Base-by-base conservation (phyloP, 2,329 filamentous ascomycete genomes). In the Diaporthe vaccinii region DNA sequence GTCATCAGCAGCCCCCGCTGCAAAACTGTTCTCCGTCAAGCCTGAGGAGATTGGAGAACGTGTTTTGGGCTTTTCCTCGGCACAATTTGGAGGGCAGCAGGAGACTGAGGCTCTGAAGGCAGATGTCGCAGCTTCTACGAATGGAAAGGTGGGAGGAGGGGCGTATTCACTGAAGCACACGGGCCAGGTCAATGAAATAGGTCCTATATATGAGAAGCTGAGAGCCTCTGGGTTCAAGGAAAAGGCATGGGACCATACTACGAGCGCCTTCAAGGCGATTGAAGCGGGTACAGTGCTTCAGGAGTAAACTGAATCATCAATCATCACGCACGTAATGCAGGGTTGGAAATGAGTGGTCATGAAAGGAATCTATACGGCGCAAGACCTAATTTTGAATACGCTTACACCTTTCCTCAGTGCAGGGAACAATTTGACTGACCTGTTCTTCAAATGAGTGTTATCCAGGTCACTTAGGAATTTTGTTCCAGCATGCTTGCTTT, bases 11-110 rank as follows among this genome's bases (percentile, higher is more conserved):
- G 59, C 59, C 6, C 59, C 59, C 7, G n/a, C 25, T 2, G 39
- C 59, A 10, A 65, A 46, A 4, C 25, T 65, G 17, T 65, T 65
- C 4, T 25, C 59, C 5, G 59, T 65, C 15, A 65, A 65, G 59
- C 59, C 59, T 14, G 59, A 46, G 14, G 59, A 65, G 39, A 65
- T 46, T 3, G 59, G n/a, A 7, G 59, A 65, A 12, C 59, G 59
- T 14, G 41, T 65, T 6, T 12, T 46, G 15, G 59, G 39, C 0
- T 46, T 65, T 8, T 28, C n/a, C 4, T 65, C 59, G 25, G 39
- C 59, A 20, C 39, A 12, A 3, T 46, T 12, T 46, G 39, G 59
- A 17, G 59, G 59, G 3, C 25, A 46, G 17, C 25, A 46, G 17
- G 59, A 65, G 41, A 65, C 59, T 3, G 59, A 46, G n/a, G 41